Evolutionary conservation across 2,329 filamentous ascomycete genomes (phyloP), one percentile per base, ranked within the genome.

Genomic region (Volutella citrinella): DNA sequence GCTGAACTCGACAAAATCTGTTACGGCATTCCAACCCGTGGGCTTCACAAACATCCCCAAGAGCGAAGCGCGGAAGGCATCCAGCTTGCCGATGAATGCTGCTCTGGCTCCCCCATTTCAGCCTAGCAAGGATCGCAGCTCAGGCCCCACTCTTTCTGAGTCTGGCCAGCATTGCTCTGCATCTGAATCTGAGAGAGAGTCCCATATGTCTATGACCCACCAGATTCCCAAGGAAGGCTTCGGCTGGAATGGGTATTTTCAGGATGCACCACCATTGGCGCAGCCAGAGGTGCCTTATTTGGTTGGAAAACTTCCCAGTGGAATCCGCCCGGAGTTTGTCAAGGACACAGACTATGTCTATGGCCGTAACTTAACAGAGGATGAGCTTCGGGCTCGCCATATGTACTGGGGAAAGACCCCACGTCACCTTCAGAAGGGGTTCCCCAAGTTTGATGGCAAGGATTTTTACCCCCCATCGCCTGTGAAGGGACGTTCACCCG

Each of bases 371-470:
- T 59, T 82, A 19, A 82, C 71, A 1, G 65, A 72, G 4, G 76
- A 78, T 30, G 79, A 83, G 49, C 59, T 72, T 27, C 70, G 72
- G 34, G 75, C 79, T 42, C 72, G 78, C 27, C 69, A 73, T 42
- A 58, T 80, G 43, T 82, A 79, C 52, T 82, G 77, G 75, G 76
- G 74, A 9, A 71, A 74, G 26, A 69, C 72, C 12, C 69, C 76
- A 25, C 65, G 60, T 19, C 66, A 70, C 43, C 64, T 66, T 10
- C 64, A 71, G 30, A 66, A 62, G 20, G 74, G 76, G 3, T 60
- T 81, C 24, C 78, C 78, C 20, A 81, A 78, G 54, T 83, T 78
- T 46, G 78, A 82, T 45, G 78, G 79, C 16, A 80, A 78, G 52
- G 69, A 81, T 51, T 82, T 82, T 46, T 82, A 80, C 42, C 74